Evolutionary conservation across 768 basidiomycete genomes (phyloP), one percentile per base, ranked within the genome.

Genomic region (Scleroderma bovista): DNA sequence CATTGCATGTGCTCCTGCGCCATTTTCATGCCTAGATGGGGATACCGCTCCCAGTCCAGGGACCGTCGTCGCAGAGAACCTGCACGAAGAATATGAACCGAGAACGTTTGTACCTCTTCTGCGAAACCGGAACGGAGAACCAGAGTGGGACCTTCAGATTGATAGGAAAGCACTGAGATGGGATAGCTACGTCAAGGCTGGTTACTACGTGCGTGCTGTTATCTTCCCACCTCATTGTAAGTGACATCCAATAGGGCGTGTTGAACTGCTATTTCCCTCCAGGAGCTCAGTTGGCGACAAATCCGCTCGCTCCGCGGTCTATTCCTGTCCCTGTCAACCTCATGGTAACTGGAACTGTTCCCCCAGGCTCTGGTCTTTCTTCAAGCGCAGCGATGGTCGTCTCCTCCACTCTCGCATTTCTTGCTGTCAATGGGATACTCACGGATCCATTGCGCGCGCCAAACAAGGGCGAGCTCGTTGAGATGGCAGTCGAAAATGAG

Each of bases 341-440:
- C 10, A 74, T 93, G 4, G 80, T 91, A 11, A 82, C 83, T 0
- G 93, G 93, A 1, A 79, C 84, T 11, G 86, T 96, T 2, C 93
- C 93, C 0, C 79, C 88, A 2, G 93, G 92, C 0, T 86, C 88
- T 1, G 93, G 93, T 1, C 70, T 95, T 5, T 91, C 88, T 7
- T 91, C 88, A 3, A 91, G 88, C 55, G 88, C 90, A 0, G 93
- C 93, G 0, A 86, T 95, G 81, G 89, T 93, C 31, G 89, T 94
- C 20, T 87, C 88, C 0, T 88, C 87, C 36, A 86, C 90, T 0
- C 72, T 94, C 26, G 80, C 86, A 0, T 89, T 93, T 62, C 70
- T 93, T 23, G 83, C 83, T 6, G 80, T 84, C 38, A 92, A 93
- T 53, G 79, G 79, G 46, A 83, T 89, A 61, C 66, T 76, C 12